Conservation (phyloP, 2,329 filamentous ascomycete genomes). For the Myotisia sp. region DNA sequence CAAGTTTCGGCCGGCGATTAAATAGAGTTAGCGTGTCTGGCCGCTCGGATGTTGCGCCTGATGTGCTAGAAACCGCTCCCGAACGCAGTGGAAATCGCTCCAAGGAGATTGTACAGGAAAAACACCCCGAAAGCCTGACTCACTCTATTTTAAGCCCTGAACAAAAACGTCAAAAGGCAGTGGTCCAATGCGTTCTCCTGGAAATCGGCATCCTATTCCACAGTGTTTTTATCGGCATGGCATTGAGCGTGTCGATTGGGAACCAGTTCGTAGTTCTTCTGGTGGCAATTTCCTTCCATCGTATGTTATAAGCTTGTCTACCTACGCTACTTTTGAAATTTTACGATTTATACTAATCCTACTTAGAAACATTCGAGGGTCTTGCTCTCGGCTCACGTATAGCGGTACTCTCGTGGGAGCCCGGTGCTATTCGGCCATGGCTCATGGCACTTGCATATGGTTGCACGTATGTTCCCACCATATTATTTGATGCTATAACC, state of each 20-base stretch:
- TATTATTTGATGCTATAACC: not conserved
- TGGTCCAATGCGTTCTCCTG: slow-evolving; percentile 59
- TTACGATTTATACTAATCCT: slow-evolving; percentile 4
- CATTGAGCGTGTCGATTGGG: slow-evolving; percentile 22
- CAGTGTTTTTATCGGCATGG: slow-evolving; percentile 40
- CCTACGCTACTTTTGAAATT: not conserved
- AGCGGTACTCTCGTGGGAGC: slow-evolving; percentile 19
- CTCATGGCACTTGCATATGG: slow-evolving; percentile 68
- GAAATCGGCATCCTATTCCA: slow-evolving; percentile 70
- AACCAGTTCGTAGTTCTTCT: slow-evolving; percentile 23
- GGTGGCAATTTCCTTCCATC: slow-evolving; percentile 25
- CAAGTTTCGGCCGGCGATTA: slow-evolving; percentile 20
- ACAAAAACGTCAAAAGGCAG: slow-evolving; percentile 45
- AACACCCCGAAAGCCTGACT: not conserved
- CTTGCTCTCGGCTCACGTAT: slow-evolving; percentile 24
- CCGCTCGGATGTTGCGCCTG: slow-evolving; percentile 7
- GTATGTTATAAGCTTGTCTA: slow-evolving; percentile 14
- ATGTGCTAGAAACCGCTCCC: not conserved
- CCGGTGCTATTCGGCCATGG: slow-evolving; percentile 35
- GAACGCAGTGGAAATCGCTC: no score
- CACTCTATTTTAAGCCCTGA: slow-evolving; percentile 14
- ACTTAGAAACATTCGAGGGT: slow-evolving; percentile 24
- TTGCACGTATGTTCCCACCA: slow-evolving; percentile 25
- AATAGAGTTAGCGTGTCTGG: slow-evolving; percentile 17
- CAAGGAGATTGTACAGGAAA: not conserved